Base-by-base conservation (phyloP, 1,284 basidiomycete species). In the Thelephora terrestris region DNA sequence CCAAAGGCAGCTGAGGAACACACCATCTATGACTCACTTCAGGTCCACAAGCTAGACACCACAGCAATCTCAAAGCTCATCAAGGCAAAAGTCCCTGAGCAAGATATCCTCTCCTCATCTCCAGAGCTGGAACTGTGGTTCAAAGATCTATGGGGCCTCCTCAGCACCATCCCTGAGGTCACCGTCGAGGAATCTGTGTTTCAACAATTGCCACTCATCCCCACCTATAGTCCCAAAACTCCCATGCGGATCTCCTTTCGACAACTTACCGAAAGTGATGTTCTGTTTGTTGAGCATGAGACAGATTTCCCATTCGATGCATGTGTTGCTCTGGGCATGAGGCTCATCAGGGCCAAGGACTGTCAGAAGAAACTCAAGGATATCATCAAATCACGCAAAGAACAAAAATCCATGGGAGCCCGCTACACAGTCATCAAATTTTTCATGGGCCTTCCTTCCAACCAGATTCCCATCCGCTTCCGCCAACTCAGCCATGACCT, bases 31-130 rank as follows among this genome's bases (percentile, higher is more conserved):
- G 16, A 37, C 16, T 37, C 35, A 37, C 5, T 37, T 16, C 16
- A 37, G 16, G 35, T 37, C 16, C 2, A 54, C 59, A 43, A 40
- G 50, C 14, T 37, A 18, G 20, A 4, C 16, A 18, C 16, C 16
- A 18, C 16, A 4, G 35, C 35, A 5, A 18, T 37, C 16, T 16
- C 20, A 4, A 37, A 18, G 20, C 20, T 37, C 35, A 37, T 37
- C 35, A 18, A 37, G 20, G 16, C 20, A 5, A 16, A 18, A 5
- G 16, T 37, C 16, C 35, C 4, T 4, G 16, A 3, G 16, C 3
- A 16, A 2, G 35, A 37, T 18, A 5, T 16, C 16, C 16, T 37
- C 35, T 16, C 35, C 16, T 16, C 20, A 18, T 16, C 35, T 4
- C 35, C 5, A 4, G 5, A 37, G 20, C 16, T 16, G 16, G 16